phyloP scores from a whole-genome alignment of 2,329 filamentous ascomycete genomes.

The Colletotrichum sp. region DNA sequence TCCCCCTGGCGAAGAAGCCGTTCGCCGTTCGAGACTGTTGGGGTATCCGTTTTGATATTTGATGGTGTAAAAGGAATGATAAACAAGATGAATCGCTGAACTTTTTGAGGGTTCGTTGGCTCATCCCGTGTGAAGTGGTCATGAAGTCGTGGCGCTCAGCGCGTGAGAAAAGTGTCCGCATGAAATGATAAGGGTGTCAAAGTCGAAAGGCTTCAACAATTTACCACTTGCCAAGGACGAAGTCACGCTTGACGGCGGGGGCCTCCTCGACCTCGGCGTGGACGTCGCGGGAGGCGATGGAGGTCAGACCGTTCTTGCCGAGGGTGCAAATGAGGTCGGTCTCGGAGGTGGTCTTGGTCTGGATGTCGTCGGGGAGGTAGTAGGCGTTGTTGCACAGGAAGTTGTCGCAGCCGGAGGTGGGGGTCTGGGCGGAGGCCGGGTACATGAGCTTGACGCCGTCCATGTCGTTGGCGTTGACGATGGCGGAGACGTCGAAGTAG shows the following conservation, averaged over 20 bases:
- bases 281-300: conserved; percentile 15
- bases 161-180: not conserved
- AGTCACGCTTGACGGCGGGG: conserved; percentile 32
- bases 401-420: conserved; percentile 54
- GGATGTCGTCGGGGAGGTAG: conserved; percentile 57
- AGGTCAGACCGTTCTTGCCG: conserved; percentile 36
- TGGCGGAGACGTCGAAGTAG: conserved; percentile 65
- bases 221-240: conserved; percentile 34
- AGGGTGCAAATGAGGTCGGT: conserved; percentile 57
- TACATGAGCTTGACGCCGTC: conserved; percentile 61
- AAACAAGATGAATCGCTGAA: not conserved
- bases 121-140: not conserved
- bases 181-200: not conserved
- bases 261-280: conserved; percentile 12
- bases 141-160: conserved; percentile 20
- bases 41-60: conserved; percentile 8
- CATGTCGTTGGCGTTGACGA: conserved; percentile 55
- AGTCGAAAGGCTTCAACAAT: not conserved
- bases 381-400: conserved; percentile 62
- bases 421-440: conserved; percentile 39
- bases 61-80: not conserved
- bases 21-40: not conserved
- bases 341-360: conserved; percentile 58
- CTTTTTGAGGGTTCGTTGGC: not conserved
- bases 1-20: not conserved